Base-by-base conservation (phyloP, 2,329 filamentous ascomycete species). In the Neospermospora avenae region DNA sequence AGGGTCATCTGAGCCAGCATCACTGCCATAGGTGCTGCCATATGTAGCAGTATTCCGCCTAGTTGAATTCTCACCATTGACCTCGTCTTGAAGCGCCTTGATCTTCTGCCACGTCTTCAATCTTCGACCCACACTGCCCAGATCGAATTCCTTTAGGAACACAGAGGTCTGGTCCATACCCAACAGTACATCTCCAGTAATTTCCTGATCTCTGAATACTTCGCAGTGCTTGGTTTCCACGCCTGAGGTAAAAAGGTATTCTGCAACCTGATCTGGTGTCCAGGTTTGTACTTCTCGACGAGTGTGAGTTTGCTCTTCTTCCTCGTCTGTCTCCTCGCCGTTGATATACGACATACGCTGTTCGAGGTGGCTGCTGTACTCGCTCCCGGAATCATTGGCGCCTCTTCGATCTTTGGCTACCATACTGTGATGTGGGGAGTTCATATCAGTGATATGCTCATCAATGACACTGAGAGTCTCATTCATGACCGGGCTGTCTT, bases 71-170 rank as follows among this genome's bases (percentile, higher is more conserved):
- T 74, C 75, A 46, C 82, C 82, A 64, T 84, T 88, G 44, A 95
- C 87, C 74, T 97, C 91, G 70, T 96, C 90, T 72, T 98, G 93
- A 64, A 98, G 81, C 3, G 85, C 80, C 75, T 96, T 96, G 74
- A 98, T 93, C 75, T 95, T 96, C 75, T 97, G 91, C 93, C 93
- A 98, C 2, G 93, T 96, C 74, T 96, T 96, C 63, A 98, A 77
- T 63, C 93, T 84, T 59, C 91, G 84, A 8, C 93, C 93, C 67
- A 98, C 93, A 3, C 93, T 91, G 18, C 93, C 93, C 66, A 98
- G 81, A 67, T 97, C 91, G 69, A 97, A 96, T 49, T 95, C 93
- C 72, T 96, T 96, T 78, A 98, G 88, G 73, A 97, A 96, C 16
- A 98, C 81, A 41, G 95, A 96, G 59, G 91, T 90, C 76, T 97